These are phyloP conservation scores for Gracilaria domingensis DNA, from an alignment of 23 red algal species.

Conservation along the genomic window DNA sequence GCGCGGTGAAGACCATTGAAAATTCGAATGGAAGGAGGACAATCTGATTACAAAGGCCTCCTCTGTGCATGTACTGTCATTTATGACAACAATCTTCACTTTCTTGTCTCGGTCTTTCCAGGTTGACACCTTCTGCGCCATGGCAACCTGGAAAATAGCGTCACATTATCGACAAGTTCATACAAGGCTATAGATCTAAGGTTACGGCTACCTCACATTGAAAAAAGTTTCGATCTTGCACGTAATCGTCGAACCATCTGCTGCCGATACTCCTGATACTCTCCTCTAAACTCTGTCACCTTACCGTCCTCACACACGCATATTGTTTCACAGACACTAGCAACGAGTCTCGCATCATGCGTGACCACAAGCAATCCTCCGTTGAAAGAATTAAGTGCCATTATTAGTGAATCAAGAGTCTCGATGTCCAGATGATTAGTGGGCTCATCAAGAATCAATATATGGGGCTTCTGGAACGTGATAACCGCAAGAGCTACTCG, in stretches of 20 bases:
- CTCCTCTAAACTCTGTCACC: slow-evolving; percentile 73
- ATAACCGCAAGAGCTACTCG: slow-evolving; percentile 92
- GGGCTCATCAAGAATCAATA: slow-evolving; percentile 85
- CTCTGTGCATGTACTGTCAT: no score
- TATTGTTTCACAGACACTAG: slow-evolving; percentile 82
- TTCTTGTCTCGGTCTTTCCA: no score
- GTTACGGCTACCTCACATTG: slow-evolving; percentile 6
- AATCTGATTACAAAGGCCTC: no score
- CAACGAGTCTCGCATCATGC: slow-evolving; percentile 85
- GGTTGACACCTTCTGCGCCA: no score
- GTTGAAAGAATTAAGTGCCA: slow-evolving; percentile 93
- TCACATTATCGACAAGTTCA: no score
- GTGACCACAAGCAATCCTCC: slow-evolving; percentile 88
- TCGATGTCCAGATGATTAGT: slow-evolving; percentile 72
- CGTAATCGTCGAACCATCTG: slow-evolving; percentile 64
- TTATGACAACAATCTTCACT: no score
- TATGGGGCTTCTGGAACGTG: slow-evolving; percentile 80
- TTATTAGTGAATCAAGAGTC: slow-evolving; percentile 87
- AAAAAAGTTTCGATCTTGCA: slow-evolving; percentile 54
- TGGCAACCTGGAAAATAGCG: no score
- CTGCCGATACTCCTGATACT: slow-evolving; percentile 86
- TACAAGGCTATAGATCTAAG: no score
- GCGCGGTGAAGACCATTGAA: no score
- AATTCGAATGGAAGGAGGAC: no score
- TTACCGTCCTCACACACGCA: slow-evolving; percentile 81